Percentiles rank a stretch among this genome's conserved stretches.
phyloP scores from a whole-genome alignment of 768 basidiomycete species.

The Tylopilus sp. region DNA sequence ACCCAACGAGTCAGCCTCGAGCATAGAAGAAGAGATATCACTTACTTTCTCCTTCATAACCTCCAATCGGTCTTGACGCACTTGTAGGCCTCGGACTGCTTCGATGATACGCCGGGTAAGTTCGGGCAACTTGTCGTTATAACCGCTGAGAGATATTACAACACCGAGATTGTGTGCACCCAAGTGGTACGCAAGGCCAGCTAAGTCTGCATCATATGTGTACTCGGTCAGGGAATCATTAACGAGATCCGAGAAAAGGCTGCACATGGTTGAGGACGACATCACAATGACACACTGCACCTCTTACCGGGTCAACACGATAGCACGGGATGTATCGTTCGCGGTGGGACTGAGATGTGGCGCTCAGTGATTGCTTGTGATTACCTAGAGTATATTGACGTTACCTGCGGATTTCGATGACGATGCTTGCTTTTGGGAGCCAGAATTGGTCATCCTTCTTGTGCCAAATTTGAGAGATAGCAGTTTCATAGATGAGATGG shows the following conservation, averaged over 20 bases:
- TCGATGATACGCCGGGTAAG: constrained; percentile 71
- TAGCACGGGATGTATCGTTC: constrained; percentile 60
- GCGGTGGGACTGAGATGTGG: constrained; percentile 46
- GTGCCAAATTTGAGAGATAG: constrained; percentile 80
- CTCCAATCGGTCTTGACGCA: constrained; percentile 68
- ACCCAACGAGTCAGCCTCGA: background rate
- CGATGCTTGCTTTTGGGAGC: constrained; percentile 82
- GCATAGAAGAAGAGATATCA: constrained; percentile 11
- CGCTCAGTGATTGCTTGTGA: background rate
- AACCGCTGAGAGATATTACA: constrained; percentile 69
- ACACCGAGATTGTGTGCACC: constrained; percentile 62
- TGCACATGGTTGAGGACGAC: constrained; percentile 23
- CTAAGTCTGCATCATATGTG: constrained; percentile 88
- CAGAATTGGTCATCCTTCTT: constrained; percentile 98
- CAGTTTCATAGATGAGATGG: constrained; percentile 67
- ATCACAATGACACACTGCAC: background rate
- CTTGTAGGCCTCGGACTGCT: constrained; percentile 57
- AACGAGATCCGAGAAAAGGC: constrained; percentile 81
- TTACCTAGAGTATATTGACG: constrained; percentile 4
- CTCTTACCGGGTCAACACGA: constrained; percentile 68
- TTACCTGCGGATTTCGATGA: constrained; percentile 75
- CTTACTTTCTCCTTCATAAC: constrained; percentile 82
- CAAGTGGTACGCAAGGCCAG: constrained; percentile 77
- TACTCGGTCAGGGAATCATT: constrained; percentile 88
- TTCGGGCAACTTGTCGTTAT: constrained; percentile 86